Evolutionary conservation across 805 yeast species (phyloP).

Genomic region (Ogataea ramenticola): DNA sequence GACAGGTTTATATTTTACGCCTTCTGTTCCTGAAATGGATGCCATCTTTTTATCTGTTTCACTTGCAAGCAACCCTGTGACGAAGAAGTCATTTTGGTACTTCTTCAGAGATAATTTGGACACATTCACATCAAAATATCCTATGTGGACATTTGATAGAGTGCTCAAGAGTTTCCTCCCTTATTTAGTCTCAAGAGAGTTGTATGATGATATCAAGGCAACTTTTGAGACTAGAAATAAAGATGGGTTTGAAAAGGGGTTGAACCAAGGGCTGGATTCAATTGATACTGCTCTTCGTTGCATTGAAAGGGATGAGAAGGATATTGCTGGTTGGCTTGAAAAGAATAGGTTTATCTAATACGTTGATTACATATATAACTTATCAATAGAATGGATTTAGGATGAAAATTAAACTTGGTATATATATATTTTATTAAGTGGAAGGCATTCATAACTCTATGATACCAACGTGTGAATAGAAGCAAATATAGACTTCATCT

Average conservation of each 20-base stretch:
- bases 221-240: slow-evolving; percentile 43
- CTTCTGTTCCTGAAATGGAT: slow-evolving; percentile 51
- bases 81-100: slow-evolving; percentile 40
- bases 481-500: no score
- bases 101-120: slow-evolving; percentile 43
- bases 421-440: no score
- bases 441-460: no score
- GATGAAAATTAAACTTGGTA: background rate
- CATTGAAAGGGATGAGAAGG: slow-evolving; percentile 36
- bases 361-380: no score
- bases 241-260: slow-evolving; percentile 51
- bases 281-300: slow-evolving; percentile 44
- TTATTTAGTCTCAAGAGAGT: slow-evolving; percentile 27
- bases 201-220: slow-evolving; percentile 27
- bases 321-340: slow-evolving; percentile 37
- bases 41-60: slow-evolving; percentile 42
- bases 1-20: slow-evolving; percentile 33
- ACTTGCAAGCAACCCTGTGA: slow-evolving; percentile 37
- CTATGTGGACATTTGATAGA: slow-evolving; percentile 28
- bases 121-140: slow-evolving; percentile 32
- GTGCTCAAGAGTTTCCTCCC: slow-evolving; percentile 28
- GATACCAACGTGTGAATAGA: no score
- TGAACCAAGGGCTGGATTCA: slow-evolving; percentile 49
- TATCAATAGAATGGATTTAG: no score
- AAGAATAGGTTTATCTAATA: slow-evolving; percentile 5